phyloP scores from a whole-genome alignment of 1,284 basidiomycete genomes.

The Cryptococcus sp. region DNA sequence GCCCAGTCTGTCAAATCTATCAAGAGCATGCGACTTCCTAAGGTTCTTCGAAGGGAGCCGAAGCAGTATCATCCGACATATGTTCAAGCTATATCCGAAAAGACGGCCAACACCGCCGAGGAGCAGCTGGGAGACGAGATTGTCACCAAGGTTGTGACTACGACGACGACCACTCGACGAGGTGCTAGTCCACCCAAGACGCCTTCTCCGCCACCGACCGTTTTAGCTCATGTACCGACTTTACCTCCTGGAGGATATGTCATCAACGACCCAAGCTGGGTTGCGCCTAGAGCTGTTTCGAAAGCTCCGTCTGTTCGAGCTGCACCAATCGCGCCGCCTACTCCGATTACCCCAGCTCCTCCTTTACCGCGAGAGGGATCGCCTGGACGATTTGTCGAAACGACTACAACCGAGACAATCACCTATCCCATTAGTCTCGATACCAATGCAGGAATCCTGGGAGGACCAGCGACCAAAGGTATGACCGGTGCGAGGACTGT shows the following conservation, averaged over 20 bases:
- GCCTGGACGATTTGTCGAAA: constrained; percentile 11
- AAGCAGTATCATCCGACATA: neutral
- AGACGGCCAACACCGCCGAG: neutral
- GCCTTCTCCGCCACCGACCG: neutral
- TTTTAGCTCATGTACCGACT: neutral
- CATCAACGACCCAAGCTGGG: constrained; percentile 2
- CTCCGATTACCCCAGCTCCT: constrained; percentile 5
- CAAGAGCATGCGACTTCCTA: constrained; percentile 9
- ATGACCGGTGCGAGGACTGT: constrained; percentile 12
- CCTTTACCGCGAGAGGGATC: constrained; percentile 1
- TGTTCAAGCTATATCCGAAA: constrained; percentile 4
- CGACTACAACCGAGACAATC: constrained; percentile 18
- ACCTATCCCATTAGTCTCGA: constrained; percentile 16
- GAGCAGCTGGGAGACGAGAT: constrained; percentile 4
- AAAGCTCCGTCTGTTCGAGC: neutral
- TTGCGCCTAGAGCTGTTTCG: neutral
- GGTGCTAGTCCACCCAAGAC: constrained; percentile 1
- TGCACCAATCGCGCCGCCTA: constrained; percentile 1
- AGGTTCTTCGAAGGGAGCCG: neutral
- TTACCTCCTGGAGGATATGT: neutral
- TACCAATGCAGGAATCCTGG: constrained; percentile 21
- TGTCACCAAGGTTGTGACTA: constrained; percentile 6
- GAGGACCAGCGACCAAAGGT: constrained; percentile 19
- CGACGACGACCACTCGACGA: constrained; percentile 5
- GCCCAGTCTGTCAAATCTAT: too few species aligned